Base-by-base conservation (phyloP, 306 rosid species). In the Medicago ruthenica region DNA sequence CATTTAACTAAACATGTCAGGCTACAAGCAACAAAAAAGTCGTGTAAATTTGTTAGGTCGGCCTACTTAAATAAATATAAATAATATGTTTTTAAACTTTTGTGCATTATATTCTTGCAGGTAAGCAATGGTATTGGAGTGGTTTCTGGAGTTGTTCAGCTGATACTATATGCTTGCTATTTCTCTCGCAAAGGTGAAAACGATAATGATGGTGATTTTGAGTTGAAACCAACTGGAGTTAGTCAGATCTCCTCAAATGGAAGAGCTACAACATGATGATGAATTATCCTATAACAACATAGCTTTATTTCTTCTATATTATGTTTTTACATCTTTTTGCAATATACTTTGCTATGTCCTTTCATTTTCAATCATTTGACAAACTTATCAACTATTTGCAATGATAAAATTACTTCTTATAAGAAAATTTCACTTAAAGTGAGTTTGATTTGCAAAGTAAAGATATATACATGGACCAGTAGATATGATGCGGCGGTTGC, bases 121-220 rank as follows among this genome's bases (percentile, higher is more conserved):
- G 74, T 86, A 1, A 84, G 98, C 83, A 93, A 91, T 12, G 48
- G 93, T 8, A 22, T 93, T 0, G 98, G 97, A 20, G 90, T 88
- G 60, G 0, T 88, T 2, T 81, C 87, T 20, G 97, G 97, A 16
- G 34, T 81, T 0, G 0, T 79, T 62, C 96, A 93, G 69, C 91
- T 93, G 34, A 9, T 76, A 9, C 57, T 93, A 6, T 87, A 85
- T 73, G 90, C 81, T 50, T 65, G 42, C 4, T 93, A 76, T 79
- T 79, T 9, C 16, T 63, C 42, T 1, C 5, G 17, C 24, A 81
- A 80, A 42, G 79, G 70, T 27, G 39, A 67, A 8, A 66, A 40
- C 0, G 54, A 58, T 3, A 79, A 6, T 1, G 69, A 22, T 40
- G 24, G 7, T 65, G 74, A 54, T 53, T 8, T 22, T 50, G 71